Evolutionary conservation across 108 stramenopile genomes (phyloP), one percentile per base, ranked within the genome.

Genomic region (Cyclostephanos invisitatus): DNA sequence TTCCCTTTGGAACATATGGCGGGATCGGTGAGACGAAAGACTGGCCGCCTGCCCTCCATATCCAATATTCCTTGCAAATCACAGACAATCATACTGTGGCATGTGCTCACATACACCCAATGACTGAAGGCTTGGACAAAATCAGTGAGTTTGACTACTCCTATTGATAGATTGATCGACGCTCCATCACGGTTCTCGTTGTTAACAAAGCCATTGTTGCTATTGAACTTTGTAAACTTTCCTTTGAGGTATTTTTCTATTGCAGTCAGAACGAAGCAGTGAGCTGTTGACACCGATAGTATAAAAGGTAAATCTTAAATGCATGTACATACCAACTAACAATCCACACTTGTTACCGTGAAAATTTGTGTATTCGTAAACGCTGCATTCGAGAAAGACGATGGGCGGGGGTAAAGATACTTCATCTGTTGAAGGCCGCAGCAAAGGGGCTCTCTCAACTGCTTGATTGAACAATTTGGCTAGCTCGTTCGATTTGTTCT

Each of bases 141-240:
- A 64, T 80, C 79, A 9, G 74, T 76, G 53, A 80, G 62, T 57
- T 57, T 47, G 14, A 80, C 79, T 54, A 64, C 75, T 15, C 79
- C 79, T 42, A 64, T 54, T 17, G 28, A 74, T 7, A 80, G 69
- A 46, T 46, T 1, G 29, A 80, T 80, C 5, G 74, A 50, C 0
- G 38, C 66, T 17, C 18, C 62, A 40, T 48, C 56, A 54, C 17
- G 32, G 27, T 32, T 29, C 4, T 44, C 36, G 38, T 77, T 59
- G 11, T 81, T 64, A 2, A 76, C 68, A 18, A 63, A 80, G 14
- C 76, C 85, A 70, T 82, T 83, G 60, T 83, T 87, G 44, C 84
- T 72, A 47, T 70, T 87, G 48, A 59, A 87, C 64, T 87, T 84
- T 0, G 68, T 72, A 51, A 80, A 84, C 56, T 77, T 83, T 18